phyloP scores from a whole-genome alignment of 169 alveolate species.

The Babesia gibsoni region DNA sequence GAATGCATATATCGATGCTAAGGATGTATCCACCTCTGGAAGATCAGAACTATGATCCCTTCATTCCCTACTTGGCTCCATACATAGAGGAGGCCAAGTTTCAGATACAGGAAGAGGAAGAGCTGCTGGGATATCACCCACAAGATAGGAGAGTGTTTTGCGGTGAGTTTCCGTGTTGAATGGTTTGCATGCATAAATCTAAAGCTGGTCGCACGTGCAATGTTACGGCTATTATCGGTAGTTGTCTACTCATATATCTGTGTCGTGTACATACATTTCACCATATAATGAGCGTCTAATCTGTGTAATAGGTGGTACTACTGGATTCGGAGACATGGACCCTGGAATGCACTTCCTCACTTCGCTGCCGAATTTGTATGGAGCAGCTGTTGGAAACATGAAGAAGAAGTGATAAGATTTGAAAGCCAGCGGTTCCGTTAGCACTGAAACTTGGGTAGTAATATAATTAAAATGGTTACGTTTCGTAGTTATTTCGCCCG shows the following conservation, averaged over 20 bases:
- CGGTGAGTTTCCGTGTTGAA: conserved; percentile 58
- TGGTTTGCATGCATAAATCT: not conserved
- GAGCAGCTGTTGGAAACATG: conserved; percentile 72
- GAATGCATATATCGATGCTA: conserved; percentile 70
- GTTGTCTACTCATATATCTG: too few species aligned
- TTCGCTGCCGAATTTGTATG: conserved; percentile 73
- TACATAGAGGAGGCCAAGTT: conserved; percentile 87
- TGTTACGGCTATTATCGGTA: not conserved
- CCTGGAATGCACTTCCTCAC: conserved; percentile 78
- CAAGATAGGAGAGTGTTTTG: conserved; percentile 76
- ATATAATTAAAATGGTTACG: too few species aligned
- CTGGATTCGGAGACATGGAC: conserved; percentile 79
- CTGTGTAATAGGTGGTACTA: conserved; percentile 72
- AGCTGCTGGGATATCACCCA: conserved; percentile 83
- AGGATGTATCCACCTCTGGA: conserved; percentile 72
- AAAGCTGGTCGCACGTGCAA: not conserved
- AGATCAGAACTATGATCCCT: conserved; percentile 85
- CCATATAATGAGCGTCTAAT: too few species aligned
- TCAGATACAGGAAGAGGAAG: conserved; percentile 86
- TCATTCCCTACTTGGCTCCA: conserved; percentile 84
- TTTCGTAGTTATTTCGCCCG: too few species aligned
- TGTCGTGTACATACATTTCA: too few species aligned
- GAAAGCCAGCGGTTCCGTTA: too few species aligned
- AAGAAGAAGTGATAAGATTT: conserved; percentile 38
- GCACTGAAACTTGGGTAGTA: too few species aligned